phyloP scores from a whole-genome alignment of 148 eudicot species.

The Talinum fruticosum region DNA sequence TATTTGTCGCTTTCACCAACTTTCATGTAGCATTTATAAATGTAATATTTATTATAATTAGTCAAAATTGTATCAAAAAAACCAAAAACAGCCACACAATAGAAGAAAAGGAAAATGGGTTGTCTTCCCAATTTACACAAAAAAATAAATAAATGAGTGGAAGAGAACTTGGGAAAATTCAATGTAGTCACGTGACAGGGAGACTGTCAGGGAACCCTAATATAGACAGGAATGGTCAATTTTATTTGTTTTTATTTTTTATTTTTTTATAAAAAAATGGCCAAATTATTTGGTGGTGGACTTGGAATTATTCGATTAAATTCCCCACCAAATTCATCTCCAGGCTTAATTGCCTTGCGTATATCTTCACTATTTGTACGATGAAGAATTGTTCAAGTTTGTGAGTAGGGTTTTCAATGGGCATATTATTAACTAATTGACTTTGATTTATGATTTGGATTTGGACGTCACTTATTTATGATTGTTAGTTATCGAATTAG shows the following conservation, averaged over 20 bases:
- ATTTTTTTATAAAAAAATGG: too few species aligned
- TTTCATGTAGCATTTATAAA: not conserved
- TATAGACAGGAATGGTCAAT: constrained; percentile 3
- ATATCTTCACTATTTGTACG: not conserved
- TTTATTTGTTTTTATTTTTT: too few species aligned
- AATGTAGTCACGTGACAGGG: constrained; percentile 22
- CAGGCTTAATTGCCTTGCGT: not conserved
- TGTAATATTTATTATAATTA: too few species aligned
- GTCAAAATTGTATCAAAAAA: too few species aligned
- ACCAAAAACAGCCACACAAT: not conserved
- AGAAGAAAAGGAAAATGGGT: constrained; percentile 1
- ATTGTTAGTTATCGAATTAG: too few species aligned
- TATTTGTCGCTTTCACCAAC: constrained; percentile 9
- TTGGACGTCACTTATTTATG: too few species aligned
- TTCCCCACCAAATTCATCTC: too few species aligned
- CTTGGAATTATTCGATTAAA: not conserved
- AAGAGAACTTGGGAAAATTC: not conserved
- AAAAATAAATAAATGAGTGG: not conserved
- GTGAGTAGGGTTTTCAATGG: too few species aligned
- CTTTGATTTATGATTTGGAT: too few species aligned
- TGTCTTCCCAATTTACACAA: not conserved
- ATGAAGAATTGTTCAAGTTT: too few species aligned
- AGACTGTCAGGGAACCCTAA: constrained; percentile 11
- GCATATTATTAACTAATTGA: too few species aligned
- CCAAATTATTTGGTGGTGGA: not conserved